A percentile compares a stretch with the other conserved stretches of the same genome.
These are phyloP conservation scores for Colletotrichum musae DNA, from an alignment of 2,329 filamentous ascomycete species.

Conservation along the genomic window DNA sequence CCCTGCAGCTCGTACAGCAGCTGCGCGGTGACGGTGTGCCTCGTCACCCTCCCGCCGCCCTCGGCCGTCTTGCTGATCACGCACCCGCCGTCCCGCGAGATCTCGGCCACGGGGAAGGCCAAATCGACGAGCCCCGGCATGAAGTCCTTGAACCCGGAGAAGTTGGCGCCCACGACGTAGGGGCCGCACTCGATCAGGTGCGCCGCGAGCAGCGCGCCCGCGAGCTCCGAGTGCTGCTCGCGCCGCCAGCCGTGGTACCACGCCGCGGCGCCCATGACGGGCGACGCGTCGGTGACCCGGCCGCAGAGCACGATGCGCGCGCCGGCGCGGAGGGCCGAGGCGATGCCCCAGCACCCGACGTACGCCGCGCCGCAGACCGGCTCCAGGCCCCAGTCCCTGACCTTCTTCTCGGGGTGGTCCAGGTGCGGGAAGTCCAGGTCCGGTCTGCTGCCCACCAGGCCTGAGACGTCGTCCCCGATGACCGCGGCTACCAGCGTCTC, in stretches of 20 bases:
- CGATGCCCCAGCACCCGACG: constrained; percentile 62
- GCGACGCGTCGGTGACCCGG: constrained; percentile 59
- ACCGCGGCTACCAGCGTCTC: constrained; percentile 27
- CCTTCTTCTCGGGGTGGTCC: constrained; percentile 47
- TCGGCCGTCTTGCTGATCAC: constrained; percentile 56
- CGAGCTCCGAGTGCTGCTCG: constrained; percentile 61
- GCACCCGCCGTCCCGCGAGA: constrained; percentile 59
- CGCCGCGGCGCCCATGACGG: constrained; percentile 66
- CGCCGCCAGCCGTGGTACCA: constrained; percentile 66
- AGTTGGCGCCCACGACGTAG: constrained; percentile 67
- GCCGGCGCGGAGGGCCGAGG: constrained; percentile 53
- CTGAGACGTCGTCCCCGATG: constrained; percentile 29
- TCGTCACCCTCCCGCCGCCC: constrained; percentile 51
- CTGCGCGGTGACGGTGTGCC: constrained; percentile 58
- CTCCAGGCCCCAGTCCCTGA: constrained; percentile 47
- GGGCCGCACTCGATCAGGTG: constrained; percentile 67
- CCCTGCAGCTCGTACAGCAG: constrained; percentile 65
- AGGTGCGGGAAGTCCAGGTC: constrained; percentile 45
- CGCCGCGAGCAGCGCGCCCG: constrained; percentile 60
- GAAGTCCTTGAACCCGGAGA: constrained; percentile 58
- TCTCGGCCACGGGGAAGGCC: constrained; percentile 65
- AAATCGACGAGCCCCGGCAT: constrained; percentile 50
- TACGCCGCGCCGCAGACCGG: constrained; percentile 60
- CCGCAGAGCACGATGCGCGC: constrained; percentile 60
- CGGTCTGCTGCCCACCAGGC: not conserved